A percentile compares a stretch with the other conserved stretches of the same genome.
These are phyloP conservation scores for Epichloe elymi DNA, from an alignment of 2,329 filamentous ascomycete genomes.

Conservation along the genomic window DNA sequence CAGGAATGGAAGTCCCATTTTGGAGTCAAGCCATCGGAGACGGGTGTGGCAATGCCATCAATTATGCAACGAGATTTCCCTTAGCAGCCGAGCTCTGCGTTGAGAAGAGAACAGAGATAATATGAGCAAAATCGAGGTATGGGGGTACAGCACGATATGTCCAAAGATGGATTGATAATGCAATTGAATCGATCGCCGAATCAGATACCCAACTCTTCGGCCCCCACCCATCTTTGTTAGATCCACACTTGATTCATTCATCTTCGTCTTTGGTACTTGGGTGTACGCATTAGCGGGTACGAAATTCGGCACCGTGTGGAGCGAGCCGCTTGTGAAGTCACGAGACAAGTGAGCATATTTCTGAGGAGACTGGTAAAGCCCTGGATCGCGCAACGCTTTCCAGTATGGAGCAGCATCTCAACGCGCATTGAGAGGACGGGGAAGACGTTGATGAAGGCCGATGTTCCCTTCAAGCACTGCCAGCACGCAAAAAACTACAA, in stretches of 20 bases:
- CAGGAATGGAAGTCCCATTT: too few relatives aligned
- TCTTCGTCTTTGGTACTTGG: not conserved
- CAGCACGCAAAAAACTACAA: not conserved
- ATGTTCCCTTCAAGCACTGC: not conserved
- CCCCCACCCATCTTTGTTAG: not conserved
- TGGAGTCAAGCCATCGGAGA: too few relatives aligned
- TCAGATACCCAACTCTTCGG: not conserved
- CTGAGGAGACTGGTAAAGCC: not conserved
- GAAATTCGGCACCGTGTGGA: constrained; percentile 24
- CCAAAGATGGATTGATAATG: not conserved
- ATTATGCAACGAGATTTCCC: too few relatives aligned
- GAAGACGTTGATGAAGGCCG: too few relatives aligned
- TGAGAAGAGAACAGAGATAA: not conserved
- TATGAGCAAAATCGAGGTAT: not conserved
- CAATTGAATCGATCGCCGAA: not conserved
- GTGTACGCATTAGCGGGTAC: constrained; percentile 8
- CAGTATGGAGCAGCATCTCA: not conserved
- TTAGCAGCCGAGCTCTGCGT: not conserved
- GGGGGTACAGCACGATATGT: not conserved
- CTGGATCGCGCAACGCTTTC: not conserved
- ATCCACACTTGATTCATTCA: not conserved
- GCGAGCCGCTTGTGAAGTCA: constrained; percentile 2
- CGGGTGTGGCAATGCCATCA: too few relatives aligned
- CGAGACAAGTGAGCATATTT: constrained; percentile 1
- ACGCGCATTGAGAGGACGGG: not conserved